Base-by-base conservation (phyloP, 805 yeast species). In the Kurtzmaniella cleridarum region DNA sequence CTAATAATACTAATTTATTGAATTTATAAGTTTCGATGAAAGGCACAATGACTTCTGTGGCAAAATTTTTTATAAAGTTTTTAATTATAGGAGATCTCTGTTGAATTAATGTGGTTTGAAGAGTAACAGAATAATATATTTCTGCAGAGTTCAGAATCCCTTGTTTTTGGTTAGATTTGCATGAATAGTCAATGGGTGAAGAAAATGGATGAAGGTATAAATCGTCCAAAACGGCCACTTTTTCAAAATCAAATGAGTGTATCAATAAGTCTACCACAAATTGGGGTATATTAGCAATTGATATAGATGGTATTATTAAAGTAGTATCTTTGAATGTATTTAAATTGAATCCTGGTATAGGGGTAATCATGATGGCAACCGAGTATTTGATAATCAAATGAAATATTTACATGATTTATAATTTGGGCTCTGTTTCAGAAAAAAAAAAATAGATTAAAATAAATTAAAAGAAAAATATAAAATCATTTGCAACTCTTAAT, bases 261-360 rank as follows among this genome's bases (percentile, higher is more conserved):
- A 89, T 66, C 18, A 91, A 60, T 24, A 90, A 65, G 57, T 90
- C 98, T 5, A 75, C 59, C 0, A 90, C 62, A 35, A 91, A 63
- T 57, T 93, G 98, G 0, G 98, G 95, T 3, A 89, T 83, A 51
- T 91, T 93, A 6, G 95, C 98, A 5, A 86, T 74, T 3, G 96
- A 79, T 0, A 93, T 84, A 0, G 89, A 62, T 0, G 98, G 98
- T 1, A 93, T 31, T 1, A 91, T 54, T n/a, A 84, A 61, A 1
- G 69, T 70, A 1, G 76, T 59, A 32, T 59, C 61, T 8, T 38
- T 32, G 7, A 51, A 12, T 3, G 5, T 26, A 5, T 10, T 29
- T 14, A 13, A 4, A 20, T 20, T 8, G 24, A 20, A 20, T 5
- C 24, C 24, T 20, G 24, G 24, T 20, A 20, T 20, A 5, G 24